A percentile compares a stretch with the other conserved stretches of the same genome.
Conservation (phyloP, 169 alveolate genomes). For the Eimeria praecox region DNA sequence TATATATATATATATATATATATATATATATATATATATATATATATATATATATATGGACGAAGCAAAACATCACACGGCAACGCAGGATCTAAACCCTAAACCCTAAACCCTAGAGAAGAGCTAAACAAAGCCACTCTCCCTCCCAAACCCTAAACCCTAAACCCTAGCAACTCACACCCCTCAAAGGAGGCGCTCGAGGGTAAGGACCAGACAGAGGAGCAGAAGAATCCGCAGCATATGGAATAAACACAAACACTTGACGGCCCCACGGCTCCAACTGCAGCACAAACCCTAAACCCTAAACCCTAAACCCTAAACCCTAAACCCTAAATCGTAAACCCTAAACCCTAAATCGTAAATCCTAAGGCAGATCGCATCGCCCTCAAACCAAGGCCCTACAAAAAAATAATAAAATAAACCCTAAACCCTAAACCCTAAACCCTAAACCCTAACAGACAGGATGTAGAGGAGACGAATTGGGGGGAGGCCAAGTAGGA, state of each 20-base stretch:
- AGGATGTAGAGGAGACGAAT: constrained; percentile 78
- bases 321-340: constrained; percentile 16
- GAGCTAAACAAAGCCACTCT: neutral
- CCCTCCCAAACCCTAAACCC: neutral
- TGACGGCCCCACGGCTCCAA: constrained; percentile 82
- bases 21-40: neutral
- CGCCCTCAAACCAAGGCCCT: neutral
- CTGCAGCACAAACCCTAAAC: constrained; percentile 51
- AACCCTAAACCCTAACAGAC: constrained; percentile 25
- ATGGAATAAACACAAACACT: constrained; percentile 69
- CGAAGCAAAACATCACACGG: too few species aligned
- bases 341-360: constrained; percentile 18
- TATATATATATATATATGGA: too few species aligned
- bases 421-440: constrained; percentile 31
- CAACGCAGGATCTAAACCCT: neutral
- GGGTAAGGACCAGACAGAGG: constrained; percentile 41
- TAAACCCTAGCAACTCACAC: neutral
- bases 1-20: neutral
- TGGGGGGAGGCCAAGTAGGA: constrained; percentile 81
- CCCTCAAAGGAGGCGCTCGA: constrained; percentile 52
- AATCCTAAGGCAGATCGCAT: neutral
- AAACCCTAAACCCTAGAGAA: neutral
- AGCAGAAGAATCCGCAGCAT: neutral
- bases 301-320: constrained; percentile 24
- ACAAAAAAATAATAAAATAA: neutral